phyloP scores from a whole-genome alignment of 352 stramenopile species.

The Globisporangium spiculum region DNA sequence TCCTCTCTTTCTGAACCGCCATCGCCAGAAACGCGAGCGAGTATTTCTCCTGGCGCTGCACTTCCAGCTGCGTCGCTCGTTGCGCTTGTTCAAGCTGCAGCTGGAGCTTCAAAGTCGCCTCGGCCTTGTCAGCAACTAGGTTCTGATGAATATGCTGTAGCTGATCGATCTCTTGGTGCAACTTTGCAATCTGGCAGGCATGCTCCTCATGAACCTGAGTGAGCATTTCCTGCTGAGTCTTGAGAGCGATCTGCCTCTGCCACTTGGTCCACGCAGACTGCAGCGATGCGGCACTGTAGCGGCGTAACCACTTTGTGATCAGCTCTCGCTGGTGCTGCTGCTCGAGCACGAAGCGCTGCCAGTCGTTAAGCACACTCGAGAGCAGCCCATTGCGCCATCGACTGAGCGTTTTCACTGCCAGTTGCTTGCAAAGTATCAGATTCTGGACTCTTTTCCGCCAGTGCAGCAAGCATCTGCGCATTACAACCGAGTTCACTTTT shows the following conservation, averaged over 20 bases:
- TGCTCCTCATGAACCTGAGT: not conserved
- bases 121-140: not conserved
- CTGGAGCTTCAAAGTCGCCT: not conserved
- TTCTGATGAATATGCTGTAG: not conserved
- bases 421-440: not conserved
- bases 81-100: not conserved
- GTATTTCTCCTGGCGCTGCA: not conserved
- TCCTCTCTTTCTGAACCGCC: not conserved
- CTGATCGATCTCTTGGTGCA: constrained; percentile 8
- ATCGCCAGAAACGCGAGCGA: not conserved
- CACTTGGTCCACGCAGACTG: constrained; percentile 14
- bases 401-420: constrained; percentile 22
- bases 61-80: not conserved
- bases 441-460: constrained; percentile 23
- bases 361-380: constrained; percentile 20
- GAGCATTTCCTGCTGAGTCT: constrained; percentile 6
- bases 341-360: constrained; percentile 20
- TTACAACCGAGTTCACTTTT: constrained; percentile 22
- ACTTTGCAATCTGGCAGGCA: not conserved
- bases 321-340: constrained; percentile 27
- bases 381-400: constrained; percentile 26
- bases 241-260: constrained; percentile 4
- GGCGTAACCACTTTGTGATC: constrained; percentile 19
- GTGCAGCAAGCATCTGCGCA: constrained; percentile 23
- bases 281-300: not conserved